Conservation (phyloP, 768 basidiomycete species). For the Leccinum longicurvipes region DNA sequence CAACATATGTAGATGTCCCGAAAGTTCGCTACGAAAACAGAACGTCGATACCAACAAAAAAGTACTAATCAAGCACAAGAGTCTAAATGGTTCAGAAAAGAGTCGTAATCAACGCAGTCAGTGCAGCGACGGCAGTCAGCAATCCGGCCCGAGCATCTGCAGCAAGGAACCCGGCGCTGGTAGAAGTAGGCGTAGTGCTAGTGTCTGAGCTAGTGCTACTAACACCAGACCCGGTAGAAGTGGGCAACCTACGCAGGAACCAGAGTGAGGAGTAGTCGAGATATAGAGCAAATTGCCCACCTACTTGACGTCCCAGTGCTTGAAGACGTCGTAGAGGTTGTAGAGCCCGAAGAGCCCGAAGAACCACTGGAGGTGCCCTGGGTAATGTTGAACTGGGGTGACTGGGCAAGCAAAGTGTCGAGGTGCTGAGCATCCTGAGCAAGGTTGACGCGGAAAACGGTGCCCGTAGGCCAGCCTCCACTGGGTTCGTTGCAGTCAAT, state of each 20-base stretch:
- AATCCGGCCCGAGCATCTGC: conserved; percentile 31
- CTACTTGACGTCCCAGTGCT: conserved; percentile 4
- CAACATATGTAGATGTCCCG: not conserved
- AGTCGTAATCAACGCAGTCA: conserved; percentile 32
- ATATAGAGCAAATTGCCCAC: not conserved
- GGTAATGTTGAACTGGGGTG: conserved; percentile 54
- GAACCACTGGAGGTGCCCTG: conserved; percentile 15
- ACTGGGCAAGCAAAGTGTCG: conserved; percentile 67
- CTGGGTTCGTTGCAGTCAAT: conserved; percentile 51
- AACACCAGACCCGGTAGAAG: conserved; percentile 17
- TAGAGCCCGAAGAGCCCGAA: conserved; percentile 9
- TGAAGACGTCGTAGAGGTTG: conserved; percentile 15
- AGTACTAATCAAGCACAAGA: not conserved
- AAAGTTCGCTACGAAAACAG: not conserved
- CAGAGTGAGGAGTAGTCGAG: not conserved
- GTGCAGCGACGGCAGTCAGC: conserved; percentile 33
- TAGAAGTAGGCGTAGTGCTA: conserved; percentile 25
- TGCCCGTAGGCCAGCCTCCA: conserved; percentile 63
- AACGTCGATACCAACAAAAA: not conserved
- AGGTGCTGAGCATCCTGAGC: conserved; percentile 46
- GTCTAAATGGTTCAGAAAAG: conserved; percentile 15
- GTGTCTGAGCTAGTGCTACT: conserved; percentile 25
- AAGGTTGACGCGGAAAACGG: conserved; percentile 70
- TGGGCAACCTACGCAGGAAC: conserved; percentile 7
- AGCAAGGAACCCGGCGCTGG: conserved; percentile 31